These are phyloP conservation scores for Colletotrichum chrysophilum DNA, from an alignment of 2,329 filamentous ascomycete genomes.

Conservation along the genomic window DNA sequence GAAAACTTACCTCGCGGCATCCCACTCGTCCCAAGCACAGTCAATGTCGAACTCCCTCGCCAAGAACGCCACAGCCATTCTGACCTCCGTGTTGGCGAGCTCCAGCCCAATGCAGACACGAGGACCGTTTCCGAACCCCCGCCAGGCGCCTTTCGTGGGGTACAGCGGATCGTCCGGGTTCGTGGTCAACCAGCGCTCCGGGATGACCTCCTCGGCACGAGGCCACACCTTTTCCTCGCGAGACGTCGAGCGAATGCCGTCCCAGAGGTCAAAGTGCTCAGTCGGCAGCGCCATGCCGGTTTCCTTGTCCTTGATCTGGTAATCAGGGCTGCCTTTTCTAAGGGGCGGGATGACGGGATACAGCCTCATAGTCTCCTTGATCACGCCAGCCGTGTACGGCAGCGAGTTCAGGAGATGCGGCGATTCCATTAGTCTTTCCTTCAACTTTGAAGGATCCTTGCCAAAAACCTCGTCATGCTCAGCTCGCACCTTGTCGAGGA, in stretches of 20 bases:
- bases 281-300: constrained; percentile 39
- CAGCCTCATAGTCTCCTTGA: constrained; percentile 59
- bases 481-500: constrained; percentile 27
- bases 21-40: constrained; percentile 45
- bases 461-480: constrained; percentile 35
- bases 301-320: constrained; percentile 38
- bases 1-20: constrained; percentile 28
- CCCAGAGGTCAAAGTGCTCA: constrained; percentile 31
- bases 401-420: constrained; percentile 53
- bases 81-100: constrained; percentile 58
- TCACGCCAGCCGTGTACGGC: constrained; percentile 56
- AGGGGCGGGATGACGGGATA: constrained; percentile 51
- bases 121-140: constrained; percentile 57
- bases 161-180: constrained; percentile 12
- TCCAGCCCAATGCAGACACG: constrained; percentile 62
- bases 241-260: constrained; percentile 15
- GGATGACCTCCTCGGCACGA: constrained; percentile 40
- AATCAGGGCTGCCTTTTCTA: constrained; percentile 34
- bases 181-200: constrained; percentile 44
- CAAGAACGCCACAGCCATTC: constrained; percentile 52
- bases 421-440: constrained; percentile 39
- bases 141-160: constrained; percentile 45
- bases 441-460: constrained; percentile 29
- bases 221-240: constrained; percentile 41
- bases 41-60: constrained; percentile 56